Conservation (phyloP, 306 rosid genomes). For the Rosa persica region DNA sequence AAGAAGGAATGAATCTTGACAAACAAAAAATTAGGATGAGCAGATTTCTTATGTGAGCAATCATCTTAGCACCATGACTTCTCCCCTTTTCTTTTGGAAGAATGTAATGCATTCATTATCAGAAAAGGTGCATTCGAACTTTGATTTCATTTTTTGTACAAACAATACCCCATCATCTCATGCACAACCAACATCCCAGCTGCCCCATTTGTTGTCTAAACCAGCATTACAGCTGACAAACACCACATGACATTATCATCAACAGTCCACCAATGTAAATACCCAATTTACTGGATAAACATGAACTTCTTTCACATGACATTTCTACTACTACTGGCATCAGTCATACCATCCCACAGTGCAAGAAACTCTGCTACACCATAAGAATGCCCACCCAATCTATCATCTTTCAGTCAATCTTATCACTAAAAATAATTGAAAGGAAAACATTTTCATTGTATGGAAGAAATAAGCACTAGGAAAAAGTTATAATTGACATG, state of each 20-base stretch:
- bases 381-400: background rate
- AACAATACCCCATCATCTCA: background rate
- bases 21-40: background rate
- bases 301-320: background rate
- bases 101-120: background rate
- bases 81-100: background rate
- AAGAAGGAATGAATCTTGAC: background rate
- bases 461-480: background rate
- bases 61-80: too few relatives aligned
- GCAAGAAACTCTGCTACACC: slow-evolving; percentile 1
- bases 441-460: background rate
- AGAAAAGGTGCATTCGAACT: background rate
- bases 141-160: too few relatives aligned
- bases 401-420: background rate
- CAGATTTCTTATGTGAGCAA: background rate
- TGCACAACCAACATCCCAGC: background rate
- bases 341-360: background rate
- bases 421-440: too few relatives aligned
- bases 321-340: background rate
- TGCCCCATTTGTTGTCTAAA: background rate
- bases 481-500: background rate
- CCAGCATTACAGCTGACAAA: background rate
- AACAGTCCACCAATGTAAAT: background rate
- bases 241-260: background rate
- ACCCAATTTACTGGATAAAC: background rate